phyloP scores from a whole-genome alignment of 2,329 filamentous ascomycete genomes.

The Trichoderma koningiopsis region DNA sequence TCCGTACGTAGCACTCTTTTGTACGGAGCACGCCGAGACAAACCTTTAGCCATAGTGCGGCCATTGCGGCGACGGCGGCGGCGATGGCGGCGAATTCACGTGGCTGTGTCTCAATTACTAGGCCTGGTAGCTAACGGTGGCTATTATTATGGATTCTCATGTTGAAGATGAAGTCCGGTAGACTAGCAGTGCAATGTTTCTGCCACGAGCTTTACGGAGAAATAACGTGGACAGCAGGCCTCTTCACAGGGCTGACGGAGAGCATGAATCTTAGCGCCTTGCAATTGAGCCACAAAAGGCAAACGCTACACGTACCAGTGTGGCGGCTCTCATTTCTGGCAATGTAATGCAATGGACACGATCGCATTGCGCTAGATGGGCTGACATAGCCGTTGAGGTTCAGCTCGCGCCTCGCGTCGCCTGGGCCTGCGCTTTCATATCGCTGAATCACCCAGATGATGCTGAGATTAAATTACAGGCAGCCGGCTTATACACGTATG shows the following conservation, averaged over 20 bases:
- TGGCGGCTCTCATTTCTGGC: not conserved
- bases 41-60: not conserved
- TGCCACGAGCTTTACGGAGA: not conserved
- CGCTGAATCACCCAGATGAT: not conserved
- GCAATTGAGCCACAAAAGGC: conserved; percentile 1
- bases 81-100: conserved; percentile 4
- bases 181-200: not conserved
- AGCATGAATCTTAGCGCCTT: conserved; percentile 6
- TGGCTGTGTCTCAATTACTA: not conserved
- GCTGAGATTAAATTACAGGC: not conserved
- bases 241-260: not conserved
- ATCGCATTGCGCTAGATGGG: not conserved
- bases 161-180: not conserved
- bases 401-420: conserved; percentile 14
- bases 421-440: not conserved
- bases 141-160: not conserved
- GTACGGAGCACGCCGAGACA: conserved; percentile 2
- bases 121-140: not conserved
- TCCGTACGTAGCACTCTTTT: not conserved
- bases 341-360: not conserved
- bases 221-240: not conserved
- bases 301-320: not conserved
- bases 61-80: conserved; percentile 2
- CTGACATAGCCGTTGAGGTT: not conserved
- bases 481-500: not conserved